Evolutionary conservation across 2,329 filamentous ascomycete species (phyloP).

Genomic region (Paecilomyces variotii): DNA sequence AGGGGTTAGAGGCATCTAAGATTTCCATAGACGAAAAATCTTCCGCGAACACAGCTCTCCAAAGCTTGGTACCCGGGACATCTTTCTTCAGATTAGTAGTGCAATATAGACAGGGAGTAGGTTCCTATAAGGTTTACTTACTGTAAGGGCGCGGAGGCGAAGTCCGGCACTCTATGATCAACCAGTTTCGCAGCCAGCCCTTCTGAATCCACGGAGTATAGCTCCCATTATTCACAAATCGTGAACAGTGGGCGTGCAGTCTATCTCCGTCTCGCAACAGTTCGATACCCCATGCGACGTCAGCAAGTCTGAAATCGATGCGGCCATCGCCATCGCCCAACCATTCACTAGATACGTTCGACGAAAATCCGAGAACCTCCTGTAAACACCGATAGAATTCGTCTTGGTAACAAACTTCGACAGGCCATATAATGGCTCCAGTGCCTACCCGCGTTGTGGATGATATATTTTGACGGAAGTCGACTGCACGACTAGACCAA

Average conservation of each 20-base stretch:
- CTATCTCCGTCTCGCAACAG: neutral
- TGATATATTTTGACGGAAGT: neutral
- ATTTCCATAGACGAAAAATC: no score
- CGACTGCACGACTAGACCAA: no score
- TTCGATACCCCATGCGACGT: slow-evolving; percentile 1
- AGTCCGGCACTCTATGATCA: slow-evolving; percentile 11
- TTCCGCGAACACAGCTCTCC: no score
- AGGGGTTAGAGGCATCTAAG: no score
- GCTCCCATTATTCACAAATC: neutral
- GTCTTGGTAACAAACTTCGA: neutral
- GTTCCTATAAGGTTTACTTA: neutral
- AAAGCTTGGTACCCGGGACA: no score
- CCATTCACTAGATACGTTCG: slow-evolving; percentile 1
- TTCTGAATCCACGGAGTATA: slow-evolving; percentile 3
- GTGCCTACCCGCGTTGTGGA: slow-evolving; percentile 3
- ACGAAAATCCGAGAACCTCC: neutral
- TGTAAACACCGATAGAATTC: neutral
- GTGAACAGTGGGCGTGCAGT: neutral
- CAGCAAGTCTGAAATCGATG: slow-evolving; percentile 1
- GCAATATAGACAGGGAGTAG: no score
- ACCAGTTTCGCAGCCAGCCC: slow-evolving; percentile 10
- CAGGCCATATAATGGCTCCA: neutral
- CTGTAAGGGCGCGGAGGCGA: slow-evolving; percentile 3
- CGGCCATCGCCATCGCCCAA: neutral
- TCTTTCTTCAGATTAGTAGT: neutral